phyloP scores from a whole-genome alignment of 192 early-diverging fungal species.

The Paraglomus brasilianum region DNA sequence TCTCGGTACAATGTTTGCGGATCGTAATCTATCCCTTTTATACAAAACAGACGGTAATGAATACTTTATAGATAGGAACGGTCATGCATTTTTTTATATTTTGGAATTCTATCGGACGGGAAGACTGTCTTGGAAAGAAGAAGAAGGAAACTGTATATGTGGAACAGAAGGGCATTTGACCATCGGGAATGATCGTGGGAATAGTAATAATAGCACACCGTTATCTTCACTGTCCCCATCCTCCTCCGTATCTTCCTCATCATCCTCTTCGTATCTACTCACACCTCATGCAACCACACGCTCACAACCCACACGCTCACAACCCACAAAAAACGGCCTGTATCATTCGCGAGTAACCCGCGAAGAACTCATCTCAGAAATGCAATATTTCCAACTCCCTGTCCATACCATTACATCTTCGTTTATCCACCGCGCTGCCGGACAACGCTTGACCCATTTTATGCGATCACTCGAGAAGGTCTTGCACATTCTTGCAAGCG shows the following conservation, averaged over 20 bases:
- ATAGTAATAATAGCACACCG: too few species aligned
- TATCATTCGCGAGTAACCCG: not conserved
- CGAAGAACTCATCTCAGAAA: constrained; percentile 11
- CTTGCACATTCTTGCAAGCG: not conserved
- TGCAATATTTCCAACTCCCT: constrained; percentile 21
- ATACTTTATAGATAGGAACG: constrained; percentile 27
- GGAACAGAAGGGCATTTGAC: not conserved
- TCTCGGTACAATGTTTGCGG: constrained; percentile 24
- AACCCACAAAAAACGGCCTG: too few species aligned
- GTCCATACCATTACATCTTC: not conserved
- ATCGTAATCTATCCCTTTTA: constrained; percentile 6
- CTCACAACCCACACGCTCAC: too few species aligned
- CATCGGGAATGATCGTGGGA: not conserved
- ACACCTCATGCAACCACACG: not conserved
- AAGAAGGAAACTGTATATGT: not conserved
- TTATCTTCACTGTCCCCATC: not conserved
- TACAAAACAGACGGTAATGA: not conserved
- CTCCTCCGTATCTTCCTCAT: not conserved
- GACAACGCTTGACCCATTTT: not conserved
- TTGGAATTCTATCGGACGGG: constrained; percentile 28
- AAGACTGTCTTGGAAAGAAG: constrained; percentile 1
- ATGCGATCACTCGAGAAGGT: not conserved
- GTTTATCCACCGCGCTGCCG: not conserved
- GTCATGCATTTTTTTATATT: constrained; percentile 20
- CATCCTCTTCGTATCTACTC: not conserved